A percentile compares a stretch with the other conserved stretches of the same genome.
Conservation (phyloP, 257 asterid species). For the Nicotiana attenuata region DNA sequence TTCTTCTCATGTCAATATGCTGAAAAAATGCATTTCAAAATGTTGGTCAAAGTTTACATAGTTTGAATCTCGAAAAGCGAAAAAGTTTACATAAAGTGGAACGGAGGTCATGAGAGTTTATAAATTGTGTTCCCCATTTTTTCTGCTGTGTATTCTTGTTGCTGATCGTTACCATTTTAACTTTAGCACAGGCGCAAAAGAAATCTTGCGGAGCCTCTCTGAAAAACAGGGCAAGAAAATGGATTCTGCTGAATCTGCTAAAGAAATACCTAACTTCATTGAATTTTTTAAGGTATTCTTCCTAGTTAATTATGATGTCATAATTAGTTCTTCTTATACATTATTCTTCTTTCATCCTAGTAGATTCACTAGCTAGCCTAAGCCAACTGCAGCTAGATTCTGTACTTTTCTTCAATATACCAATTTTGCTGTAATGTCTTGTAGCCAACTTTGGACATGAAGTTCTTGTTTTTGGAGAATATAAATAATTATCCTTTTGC, state of each 20-base stretch:
- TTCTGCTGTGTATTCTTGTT: background rate
- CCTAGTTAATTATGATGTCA: slow-evolving; percentile 7
- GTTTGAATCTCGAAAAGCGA: too few species aligned
- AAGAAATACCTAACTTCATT: slow-evolving; percentile 73
- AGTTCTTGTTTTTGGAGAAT: background rate
- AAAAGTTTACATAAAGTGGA: too few species aligned
- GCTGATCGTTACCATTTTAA: slow-evolving; percentile 13
- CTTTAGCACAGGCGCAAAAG: slow-evolving; percentile 80
- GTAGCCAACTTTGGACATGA: background rate
- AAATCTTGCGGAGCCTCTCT: slow-evolving; percentile 81
- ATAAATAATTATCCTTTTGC: background rate
- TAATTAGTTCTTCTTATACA: background rate
- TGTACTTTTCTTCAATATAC: background rate
- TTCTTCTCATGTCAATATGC: too few species aligned
- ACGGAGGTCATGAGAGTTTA: background rate
- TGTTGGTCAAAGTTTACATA: too few species aligned
- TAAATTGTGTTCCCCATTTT: background rate
- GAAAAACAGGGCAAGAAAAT: slow-evolving; percentile 96
- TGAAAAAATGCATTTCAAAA: too few species aligned
- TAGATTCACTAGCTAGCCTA: slow-evolving; percentile 1
- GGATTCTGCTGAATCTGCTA: slow-evolving; percentile 76
- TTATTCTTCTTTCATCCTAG: background rate
- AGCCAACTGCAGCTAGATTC: background rate
- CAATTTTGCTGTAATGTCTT: background rate
- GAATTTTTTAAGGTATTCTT: slow-evolving; percentile 30